Conservation (phyloP, 257 asterid species). For the Solanum ahanhuiri region DNA sequence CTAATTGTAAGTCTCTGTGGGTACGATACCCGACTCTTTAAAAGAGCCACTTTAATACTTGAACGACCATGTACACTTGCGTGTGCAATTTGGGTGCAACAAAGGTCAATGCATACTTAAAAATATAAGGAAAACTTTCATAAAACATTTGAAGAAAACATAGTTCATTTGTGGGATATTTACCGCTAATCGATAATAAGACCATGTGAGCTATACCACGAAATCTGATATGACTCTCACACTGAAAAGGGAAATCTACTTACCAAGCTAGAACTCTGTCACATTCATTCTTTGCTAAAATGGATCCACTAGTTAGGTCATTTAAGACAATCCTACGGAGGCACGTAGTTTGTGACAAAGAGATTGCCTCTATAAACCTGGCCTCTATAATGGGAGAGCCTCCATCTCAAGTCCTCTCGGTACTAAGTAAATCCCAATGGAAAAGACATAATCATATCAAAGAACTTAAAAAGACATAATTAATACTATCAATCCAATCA, state of each 20-base stretch:
- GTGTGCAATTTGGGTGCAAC: too few relatives aligned
- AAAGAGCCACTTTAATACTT: too few relatives aligned
- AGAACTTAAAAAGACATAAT: neutral
- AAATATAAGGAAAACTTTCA: neutral
- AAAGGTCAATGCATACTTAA: neutral
- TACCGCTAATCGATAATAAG: neutral
- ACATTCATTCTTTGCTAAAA: neutral
- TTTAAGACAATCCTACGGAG: too few relatives aligned
- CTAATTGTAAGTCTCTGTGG: too few relatives aligned
- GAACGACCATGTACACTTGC: too few relatives aligned
- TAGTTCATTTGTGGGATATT: neutral
- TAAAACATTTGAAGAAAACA: too few relatives aligned
- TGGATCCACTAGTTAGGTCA: neutral
- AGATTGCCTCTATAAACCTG: too few relatives aligned
- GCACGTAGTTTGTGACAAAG: too few relatives aligned
- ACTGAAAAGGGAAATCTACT: neutral
- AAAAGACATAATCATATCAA: too few relatives aligned
- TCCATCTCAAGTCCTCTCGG: neutral
- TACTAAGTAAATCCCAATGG: neutral
- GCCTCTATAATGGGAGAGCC: neutral
- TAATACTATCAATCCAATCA: neutral
- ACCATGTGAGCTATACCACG: neutral
- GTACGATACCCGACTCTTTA: too few relatives aligned
- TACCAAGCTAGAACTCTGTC: neutral
- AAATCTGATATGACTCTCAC: neutral